phyloP scores from a whole-genome alignment of 106 monocot genomes.

The Phalaenopsis equestris region DNA sequence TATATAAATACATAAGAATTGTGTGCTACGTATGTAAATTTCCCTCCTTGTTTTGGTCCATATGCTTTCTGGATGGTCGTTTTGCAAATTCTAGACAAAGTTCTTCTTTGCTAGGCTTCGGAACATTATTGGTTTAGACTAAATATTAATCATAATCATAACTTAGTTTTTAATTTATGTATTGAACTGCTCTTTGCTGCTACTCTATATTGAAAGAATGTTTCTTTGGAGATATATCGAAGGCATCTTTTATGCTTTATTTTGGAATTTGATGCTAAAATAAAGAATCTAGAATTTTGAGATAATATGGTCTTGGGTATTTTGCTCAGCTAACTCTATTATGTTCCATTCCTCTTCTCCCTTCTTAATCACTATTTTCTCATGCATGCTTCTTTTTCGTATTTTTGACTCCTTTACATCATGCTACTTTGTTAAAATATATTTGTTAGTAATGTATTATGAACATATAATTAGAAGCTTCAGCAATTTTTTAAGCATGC shows the following conservation, averaged over 20 bases:
- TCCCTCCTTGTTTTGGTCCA: neutral
- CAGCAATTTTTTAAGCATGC: too few relatives aligned
- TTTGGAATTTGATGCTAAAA: too few relatives aligned
- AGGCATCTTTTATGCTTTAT: neutral
- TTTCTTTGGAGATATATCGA: neutral
- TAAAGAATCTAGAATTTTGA: too few relatives aligned
- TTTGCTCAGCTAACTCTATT: too few relatives aligned
- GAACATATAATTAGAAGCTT: too few relatives aligned
- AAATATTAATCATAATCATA: neutral
- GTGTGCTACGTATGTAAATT: too few relatives aligned
- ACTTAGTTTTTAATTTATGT: neutral
- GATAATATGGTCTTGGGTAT: too few relatives aligned
- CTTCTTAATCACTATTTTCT: neutral
- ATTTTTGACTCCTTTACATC: too few relatives aligned
- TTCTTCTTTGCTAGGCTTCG: neutral
- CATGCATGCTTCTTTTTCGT: neutral
- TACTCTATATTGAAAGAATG: neutral
- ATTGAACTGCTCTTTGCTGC: neutral
- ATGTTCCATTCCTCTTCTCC: too few relatives aligned
- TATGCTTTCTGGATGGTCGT: neutral
- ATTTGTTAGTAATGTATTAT: too few relatives aligned
- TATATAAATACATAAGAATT: too few relatives aligned
- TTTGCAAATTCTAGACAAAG: neutral
- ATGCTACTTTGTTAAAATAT: too few relatives aligned
- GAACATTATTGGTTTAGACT: neutral